Evolutionary conservation across 306 rosid species (phyloP).

Genomic region (Lotus japonicus): DNA sequence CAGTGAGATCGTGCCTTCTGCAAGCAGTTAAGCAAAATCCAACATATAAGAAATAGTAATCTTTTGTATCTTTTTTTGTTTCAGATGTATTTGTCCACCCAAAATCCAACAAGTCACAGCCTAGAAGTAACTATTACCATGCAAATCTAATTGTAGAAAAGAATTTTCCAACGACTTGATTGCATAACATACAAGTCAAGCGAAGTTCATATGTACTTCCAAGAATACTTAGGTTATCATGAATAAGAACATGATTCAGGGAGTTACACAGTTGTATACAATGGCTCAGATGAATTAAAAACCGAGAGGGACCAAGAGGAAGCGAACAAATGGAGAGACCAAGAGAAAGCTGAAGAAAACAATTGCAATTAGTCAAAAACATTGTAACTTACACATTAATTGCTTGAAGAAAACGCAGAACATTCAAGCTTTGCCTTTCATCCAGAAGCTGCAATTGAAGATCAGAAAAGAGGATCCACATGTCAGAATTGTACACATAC

Average conservation of each 20-base stretch:
- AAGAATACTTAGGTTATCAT: too few relatives aligned
- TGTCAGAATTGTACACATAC: slow-evolving; percentile 3
- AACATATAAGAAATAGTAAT: not conserved
- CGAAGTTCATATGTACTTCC: too few relatives aligned
- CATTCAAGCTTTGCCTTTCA: slow-evolving; percentile 79
- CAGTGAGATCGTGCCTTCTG: slow-evolving; percentile 73
- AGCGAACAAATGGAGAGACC: not conserved
- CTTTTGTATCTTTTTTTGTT: not conserved
- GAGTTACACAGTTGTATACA: too few relatives aligned
- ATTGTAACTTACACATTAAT: slow-evolving; percentile 50
- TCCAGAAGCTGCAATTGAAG: slow-evolving; percentile 61
- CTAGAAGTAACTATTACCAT: not conserved
- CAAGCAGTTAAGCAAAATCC: slow-evolving; percentile 14
- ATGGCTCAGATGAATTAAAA: not conserved
- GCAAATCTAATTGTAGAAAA: not conserved
- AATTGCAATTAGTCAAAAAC: not conserved
- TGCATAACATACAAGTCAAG: too few relatives aligned
- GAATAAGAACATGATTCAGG: too few relatives aligned
- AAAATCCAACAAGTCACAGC: not conserved
- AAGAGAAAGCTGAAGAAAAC: not conserved
- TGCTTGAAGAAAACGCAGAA: slow-evolving; percentile 82
- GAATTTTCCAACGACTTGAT: not conserved
- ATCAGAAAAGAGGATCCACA: slow-evolving; percentile 9
- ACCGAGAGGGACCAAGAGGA: not conserved
- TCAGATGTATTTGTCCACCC: not conserved